Evolutionary conservation across 805 yeast species (phyloP).

Genomic region (Kazachstania psychrophila): DNA sequence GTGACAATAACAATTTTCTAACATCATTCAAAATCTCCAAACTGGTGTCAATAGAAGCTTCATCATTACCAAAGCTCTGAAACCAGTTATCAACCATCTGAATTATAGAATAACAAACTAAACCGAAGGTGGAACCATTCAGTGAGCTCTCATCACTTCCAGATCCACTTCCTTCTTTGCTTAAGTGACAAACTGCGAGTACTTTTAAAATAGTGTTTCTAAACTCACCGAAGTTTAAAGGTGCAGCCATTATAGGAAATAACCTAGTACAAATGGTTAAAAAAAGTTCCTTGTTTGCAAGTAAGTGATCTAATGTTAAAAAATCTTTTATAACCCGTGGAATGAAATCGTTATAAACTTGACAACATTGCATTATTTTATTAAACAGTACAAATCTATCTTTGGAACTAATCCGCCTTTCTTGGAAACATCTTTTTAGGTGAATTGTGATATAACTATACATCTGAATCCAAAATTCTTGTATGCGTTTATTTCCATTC

Average conservation of each 20-base stretch:
- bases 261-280: constrained; percentile 6
- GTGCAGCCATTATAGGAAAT: constrained; percentile 8
- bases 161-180: constrained; percentile 2
- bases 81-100: constrained; percentile 13
- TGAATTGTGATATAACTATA: constrained; percentile 13
- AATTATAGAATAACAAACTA: constrained; percentile 8
- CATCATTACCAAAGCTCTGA: background rate
- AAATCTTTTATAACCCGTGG: constrained; percentile 8
- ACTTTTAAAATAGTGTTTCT: constrained; percentile 9
- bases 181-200: constrained; percentile 14
- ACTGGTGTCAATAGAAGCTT: constrained; percentile 1
- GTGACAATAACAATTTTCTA: constrained; percentile 9
- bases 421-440: constrained; percentile 12
- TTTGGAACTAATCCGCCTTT: constrained; percentile 3
- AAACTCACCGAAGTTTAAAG: background rate
- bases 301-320: constrained; percentile 11
- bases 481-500: constrained; percentile 1
- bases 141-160: background rate
- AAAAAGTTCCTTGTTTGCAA: constrained; percentile 11
- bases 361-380: constrained; percentile 8
- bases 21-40: constrained; percentile 11
- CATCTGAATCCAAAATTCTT: constrained; percentile 10
- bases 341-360: constrained; percentile 6
- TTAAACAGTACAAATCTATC: constrained; percentile 5
- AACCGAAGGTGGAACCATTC: constrained; percentile 6